phyloP scores from a whole-genome alignment of 257 asterid species.

The Cordia subcordata region DNA sequence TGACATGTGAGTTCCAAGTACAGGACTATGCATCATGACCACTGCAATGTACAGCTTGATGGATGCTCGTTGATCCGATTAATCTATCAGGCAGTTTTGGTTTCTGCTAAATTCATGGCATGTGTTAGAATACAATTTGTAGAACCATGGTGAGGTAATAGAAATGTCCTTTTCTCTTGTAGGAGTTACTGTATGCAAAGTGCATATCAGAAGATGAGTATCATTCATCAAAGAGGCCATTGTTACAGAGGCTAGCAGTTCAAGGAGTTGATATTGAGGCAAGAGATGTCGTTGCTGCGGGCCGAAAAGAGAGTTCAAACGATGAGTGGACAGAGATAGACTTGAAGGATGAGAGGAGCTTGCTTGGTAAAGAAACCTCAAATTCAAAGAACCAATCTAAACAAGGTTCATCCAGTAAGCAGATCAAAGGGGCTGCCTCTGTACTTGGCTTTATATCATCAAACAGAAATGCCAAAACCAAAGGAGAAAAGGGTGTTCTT shows the following conservation, averaged over 20 bases:
- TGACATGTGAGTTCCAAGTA: too few species aligned
- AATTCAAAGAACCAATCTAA: conserved; percentile 28
- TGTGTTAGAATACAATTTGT: too few species aligned
- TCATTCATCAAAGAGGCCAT: conserved; percentile 78
- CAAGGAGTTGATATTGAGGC: conserved; percentile 95
- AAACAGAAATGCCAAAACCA: conserved; percentile 29
- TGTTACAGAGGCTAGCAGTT: conserved; percentile 76
- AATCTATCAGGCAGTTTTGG: too few species aligned
- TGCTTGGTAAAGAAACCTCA: conserved; percentile 19
- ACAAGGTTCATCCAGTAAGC: conserved; percentile 35
- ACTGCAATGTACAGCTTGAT: too few species aligned
- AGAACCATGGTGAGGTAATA: too few species aligned
- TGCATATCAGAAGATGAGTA: conserved; percentile 91
- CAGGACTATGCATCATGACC: too few species aligned
- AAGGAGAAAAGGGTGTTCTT: conserved; percentile 27
- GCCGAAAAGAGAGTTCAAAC: conserved; percentile 30
- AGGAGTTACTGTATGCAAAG: conserved; percentile 78
- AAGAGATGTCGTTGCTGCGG: conserved; percentile 50
- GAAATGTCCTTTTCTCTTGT: background rate
- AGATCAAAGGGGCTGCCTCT: conserved; percentile 51
- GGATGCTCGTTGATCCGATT: too few species aligned
- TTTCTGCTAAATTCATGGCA: too few species aligned
- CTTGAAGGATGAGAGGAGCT: conserved; percentile 48
- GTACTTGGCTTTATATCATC: conserved; percentile 49
- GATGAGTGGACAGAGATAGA: conserved; percentile 74